Conservation (phyloP, 1,284 basidiomycete species). For the Fistulina hepatica region DNA sequence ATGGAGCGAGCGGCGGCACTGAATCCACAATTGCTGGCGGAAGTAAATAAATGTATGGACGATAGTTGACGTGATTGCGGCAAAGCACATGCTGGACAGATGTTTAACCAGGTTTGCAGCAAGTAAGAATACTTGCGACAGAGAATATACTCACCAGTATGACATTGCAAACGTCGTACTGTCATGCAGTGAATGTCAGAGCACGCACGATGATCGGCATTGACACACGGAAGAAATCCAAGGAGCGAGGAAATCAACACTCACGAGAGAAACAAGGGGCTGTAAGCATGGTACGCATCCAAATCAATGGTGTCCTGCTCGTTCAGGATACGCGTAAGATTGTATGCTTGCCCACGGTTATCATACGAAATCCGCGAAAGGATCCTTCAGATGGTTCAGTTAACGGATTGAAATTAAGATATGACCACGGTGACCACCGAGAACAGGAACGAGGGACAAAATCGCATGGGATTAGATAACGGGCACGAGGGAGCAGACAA, state of each 20-base stretch:
- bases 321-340: conserved; percentile 57
- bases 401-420: background rate
- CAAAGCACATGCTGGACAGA: conserved; percentile 41
- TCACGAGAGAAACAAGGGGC: conserved; percentile 71
- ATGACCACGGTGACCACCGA: too few species aligned
- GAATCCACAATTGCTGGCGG: conserved; percentile 51
- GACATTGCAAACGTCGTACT: conserved; percentile 40
- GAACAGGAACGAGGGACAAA: too few species aligned
- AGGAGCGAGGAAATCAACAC: conserved; percentile 10
- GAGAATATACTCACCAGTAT: conserved; percentile 29
- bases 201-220: background rate
- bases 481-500: background rate
- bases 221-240: background rate
- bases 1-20: conserved; percentile 37
- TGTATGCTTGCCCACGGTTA: conserved; percentile 56
- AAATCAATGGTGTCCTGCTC: conserved; percentile 45
- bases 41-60: conserved; percentile 63
- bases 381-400: conserved; percentile 23
- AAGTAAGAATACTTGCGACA: background rate
- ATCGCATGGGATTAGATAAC: too few species aligned
- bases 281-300: conserved; percentile 65
- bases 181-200: background rate
- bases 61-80: conserved; percentile 55
- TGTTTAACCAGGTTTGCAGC: background rate
- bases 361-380: conserved; percentile 46